Base-by-base conservation (phyloP, 2,329 filamentous ascomycete genomes). In the Boeremia lycopersici region DNA sequence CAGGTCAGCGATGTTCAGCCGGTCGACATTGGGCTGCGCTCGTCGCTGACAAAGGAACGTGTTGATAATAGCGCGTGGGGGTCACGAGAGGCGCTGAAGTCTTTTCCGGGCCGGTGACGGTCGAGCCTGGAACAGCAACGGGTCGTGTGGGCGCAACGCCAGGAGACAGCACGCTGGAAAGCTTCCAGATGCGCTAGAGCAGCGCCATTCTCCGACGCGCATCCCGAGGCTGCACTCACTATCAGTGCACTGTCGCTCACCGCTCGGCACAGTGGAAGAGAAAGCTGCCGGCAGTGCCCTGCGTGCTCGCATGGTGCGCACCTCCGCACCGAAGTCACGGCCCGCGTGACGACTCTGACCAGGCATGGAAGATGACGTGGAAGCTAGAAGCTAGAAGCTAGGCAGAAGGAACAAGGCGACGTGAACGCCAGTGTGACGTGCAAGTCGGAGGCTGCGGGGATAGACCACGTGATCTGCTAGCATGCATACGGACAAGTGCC, bases 31-130 rank as follows among this genome's bases (percentile, higher is more conserved):
- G 39, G 34, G 35, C 30, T 40, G 39, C 34, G 38, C 19, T 30
- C 36, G 9, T 42, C 35, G 52, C 45, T 50, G 52, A 49, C 52
- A 15, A 25, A 50, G 17, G 51, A 57, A 60, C 53, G 19, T 48
- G 61, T 69, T 70, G 60, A 67, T 74, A 74, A 74, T 74, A 61
- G 59, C 70, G 71, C 70, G 71, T 74, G 71, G 70, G 70, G 70
- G 71, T 71, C 56, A 57, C 51, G 44, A 53, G 59, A 59, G 43
- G 48, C 48, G 36, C 45, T 45, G 52, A 46, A 55, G 52, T 46
- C 46, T 50, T 45, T 55, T 49, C 46, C 52, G 52, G 41, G 41
- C 52, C 52, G 52, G 52, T 44, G 36, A 50, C 35, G 46, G 46
- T 55, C 52, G 52, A 55, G 52, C 52, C 52, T 49, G 29, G 47